phyloP scores from a whole-genome alignment of 768 basidiomycete species.

The Roridomyces roridus region DNA sequence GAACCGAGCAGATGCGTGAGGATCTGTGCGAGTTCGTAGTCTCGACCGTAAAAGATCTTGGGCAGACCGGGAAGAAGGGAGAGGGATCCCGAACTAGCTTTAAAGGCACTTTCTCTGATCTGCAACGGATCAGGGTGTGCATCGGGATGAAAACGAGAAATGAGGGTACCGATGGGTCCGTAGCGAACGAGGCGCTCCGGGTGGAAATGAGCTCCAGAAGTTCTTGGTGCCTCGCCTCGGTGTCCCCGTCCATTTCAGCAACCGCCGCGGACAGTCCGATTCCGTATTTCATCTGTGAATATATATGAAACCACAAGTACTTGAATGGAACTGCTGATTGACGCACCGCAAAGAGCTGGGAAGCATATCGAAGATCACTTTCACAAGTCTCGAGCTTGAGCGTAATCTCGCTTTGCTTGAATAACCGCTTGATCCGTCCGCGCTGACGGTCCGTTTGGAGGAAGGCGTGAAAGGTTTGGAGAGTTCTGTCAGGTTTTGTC shows the following conservation, averaged over 20 bases:
- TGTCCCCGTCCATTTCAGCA: not conserved
- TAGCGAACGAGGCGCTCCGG: not conserved
- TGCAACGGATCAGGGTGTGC: not conserved
- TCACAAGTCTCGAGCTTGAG: not conserved
- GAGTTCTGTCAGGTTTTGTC: not conserved
- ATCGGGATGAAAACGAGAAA: not conserved
- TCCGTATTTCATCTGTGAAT: not conserved
- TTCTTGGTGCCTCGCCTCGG: slow-evolving; percentile 7
- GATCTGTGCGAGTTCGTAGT: not conserved
- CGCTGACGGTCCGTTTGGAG: not conserved
- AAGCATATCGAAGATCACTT: not conserved
- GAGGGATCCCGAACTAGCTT: not conserved
- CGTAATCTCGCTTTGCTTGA: not conserved
- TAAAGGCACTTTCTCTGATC: not conserved
- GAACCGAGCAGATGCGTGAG: not conserved
- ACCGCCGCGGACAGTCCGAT: not conserved
- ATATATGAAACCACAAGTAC: too few relatives aligned
- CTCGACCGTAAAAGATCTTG: slow-evolving; percentile 4
- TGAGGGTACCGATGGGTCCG: not conserved
- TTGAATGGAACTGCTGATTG: too few relatives aligned
- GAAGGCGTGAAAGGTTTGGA: not conserved
- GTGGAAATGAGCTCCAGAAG: slow-evolving; percentile 8
- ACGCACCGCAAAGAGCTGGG: too few relatives aligned
- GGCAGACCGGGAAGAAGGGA: slow-evolving; percentile 1
- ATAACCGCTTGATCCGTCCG: not conserved